Conservation (phyloP, 2,329 filamentous ascomycete genomes). For the Ophiostoma piceae region DNA sequence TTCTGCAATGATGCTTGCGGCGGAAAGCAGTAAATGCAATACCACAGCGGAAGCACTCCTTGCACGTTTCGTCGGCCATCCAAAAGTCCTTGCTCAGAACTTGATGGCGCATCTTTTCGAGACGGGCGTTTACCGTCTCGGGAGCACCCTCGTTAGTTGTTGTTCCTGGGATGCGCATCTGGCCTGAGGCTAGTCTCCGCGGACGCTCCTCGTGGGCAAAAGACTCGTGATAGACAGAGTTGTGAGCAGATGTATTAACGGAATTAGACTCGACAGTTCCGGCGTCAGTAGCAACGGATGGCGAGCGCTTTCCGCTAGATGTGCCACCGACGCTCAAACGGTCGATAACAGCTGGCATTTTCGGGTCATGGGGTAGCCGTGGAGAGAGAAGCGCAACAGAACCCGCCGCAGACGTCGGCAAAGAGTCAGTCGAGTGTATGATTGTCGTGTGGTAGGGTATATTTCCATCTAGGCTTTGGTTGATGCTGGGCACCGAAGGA, state of each 20-base stretch:
- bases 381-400: conserved; percentile 7
- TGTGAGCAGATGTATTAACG: conserved; percentile 55
- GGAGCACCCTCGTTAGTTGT: conserved; percentile 51
- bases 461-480: conserved; percentile 41
- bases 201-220: conserved; percentile 46
- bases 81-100: conserved; percentile 93
- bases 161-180: conserved; percentile 52
- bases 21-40: conserved; percentile 88
- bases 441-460: conserved; percentile 28
- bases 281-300: conserved; percentile 55
- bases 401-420: background rate
- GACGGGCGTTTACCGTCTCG: conserved; percentile 54
- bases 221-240: conserved; percentile 53
- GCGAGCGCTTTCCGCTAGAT: conserved; percentile 43
- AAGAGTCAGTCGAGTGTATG: background rate
- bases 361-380: conserved; percentile 32
- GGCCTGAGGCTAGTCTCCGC: conserved; percentile 44
- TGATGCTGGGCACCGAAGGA: conserved; percentile 40
- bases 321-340: conserved; percentile 48
- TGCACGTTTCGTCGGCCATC: conserved; percentile 99
- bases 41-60: conserved; percentile 91
- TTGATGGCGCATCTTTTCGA: conserved; percentile 73
- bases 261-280: conserved; percentile 53
- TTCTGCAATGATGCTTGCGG: conserved; percentile 92
- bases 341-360: conserved; percentile 50